Percentiles rank a stretch among this genome's conserved stretches.
These are phyloP conservation scores for Bacidia rubella DNA, from an alignment of 495 filamentous ascomycete species.

Conservation along the genomic window DNA sequence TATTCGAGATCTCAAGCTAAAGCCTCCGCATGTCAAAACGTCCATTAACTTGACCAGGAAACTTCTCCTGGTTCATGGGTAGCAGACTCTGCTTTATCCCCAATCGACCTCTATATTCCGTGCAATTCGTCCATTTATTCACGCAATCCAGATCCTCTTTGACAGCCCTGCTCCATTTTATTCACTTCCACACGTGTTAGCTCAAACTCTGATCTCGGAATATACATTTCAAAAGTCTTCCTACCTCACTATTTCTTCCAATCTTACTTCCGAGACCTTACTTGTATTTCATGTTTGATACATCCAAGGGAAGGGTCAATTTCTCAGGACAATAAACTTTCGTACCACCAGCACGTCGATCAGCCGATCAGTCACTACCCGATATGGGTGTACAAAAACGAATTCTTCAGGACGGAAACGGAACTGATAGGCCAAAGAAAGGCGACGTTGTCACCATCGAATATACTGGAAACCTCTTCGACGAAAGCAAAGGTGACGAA, in stretches of 20 bases:
- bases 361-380: not conserved
- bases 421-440: conserved; percentile 37
- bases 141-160: not conserved
- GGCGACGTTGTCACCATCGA: conserved; percentile 64
- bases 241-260: not conserved
- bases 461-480: conserved; percentile 74
- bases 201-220: not conserved
- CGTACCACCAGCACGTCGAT: not conserved
- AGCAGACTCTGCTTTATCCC: not conserved
- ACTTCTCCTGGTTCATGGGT: not conserved
- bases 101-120: not conserved
- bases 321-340: not conserved
- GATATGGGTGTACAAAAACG: conserved; percentile 44
- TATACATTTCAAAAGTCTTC: not conserved
- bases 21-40: not conserved
- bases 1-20: not conserved
- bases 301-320: not conserved
- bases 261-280: not conserved
- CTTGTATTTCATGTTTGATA: not conserved
- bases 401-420: conserved; percentile 35
- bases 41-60: not conserved
- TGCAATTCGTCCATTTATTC: not conserved
- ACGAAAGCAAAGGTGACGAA: conserved; percentile 31
- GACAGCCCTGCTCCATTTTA: not conserved
- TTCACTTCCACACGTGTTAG: not conserved